These are phyloP conservation scores for Spinellus fusiger DNA, from an alignment of 192 early-diverging fungal species.

Conservation along the genomic window DNA sequence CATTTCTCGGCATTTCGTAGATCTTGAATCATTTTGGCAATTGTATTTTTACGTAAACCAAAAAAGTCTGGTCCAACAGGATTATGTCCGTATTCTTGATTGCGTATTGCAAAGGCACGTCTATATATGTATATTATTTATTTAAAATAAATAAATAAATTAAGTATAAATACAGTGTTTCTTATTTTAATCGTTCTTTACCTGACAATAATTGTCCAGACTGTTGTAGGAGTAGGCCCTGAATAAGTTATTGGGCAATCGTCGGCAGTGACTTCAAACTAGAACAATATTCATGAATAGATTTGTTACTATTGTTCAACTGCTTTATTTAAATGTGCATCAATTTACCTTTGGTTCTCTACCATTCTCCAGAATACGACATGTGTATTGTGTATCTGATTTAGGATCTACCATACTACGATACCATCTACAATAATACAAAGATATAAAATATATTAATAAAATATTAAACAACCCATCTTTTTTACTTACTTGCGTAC, in stretches of 20 bases:
- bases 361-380: slow-evolving; percentile 76
- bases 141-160: background rate
- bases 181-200: slow-evolving; percentile 8
- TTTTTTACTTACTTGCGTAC: slow-evolving; percentile 38
- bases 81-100: slow-evolving; percentile 73
- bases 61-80: slow-evolving; percentile 89
- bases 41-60: slow-evolving; percentile 81
- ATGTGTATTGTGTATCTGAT: slow-evolving; percentile 55
- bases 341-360: slow-evolving; percentile 46
- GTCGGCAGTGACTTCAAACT: slow-evolving; percentile 79
- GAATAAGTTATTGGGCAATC: slow-evolving; percentile 52
- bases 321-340: background rate
- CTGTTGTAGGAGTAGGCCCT: slow-evolving; percentile 77
- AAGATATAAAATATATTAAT: background rate
- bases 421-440: slow-evolving; percentile 36
- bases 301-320: background rate
- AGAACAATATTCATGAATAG: background rate
- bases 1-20: slow-evolving; percentile 73
- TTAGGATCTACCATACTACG: slow-evolving; percentile 51
- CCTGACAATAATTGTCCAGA: slow-evolving; percentile 76
- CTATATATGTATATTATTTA: slow-evolving; percentile 1
- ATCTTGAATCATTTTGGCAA: slow-evolving; percentile 86
- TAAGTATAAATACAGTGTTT: background rate
- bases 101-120: slow-evolving; percentile 69
- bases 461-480: background rate